These are phyloP conservation scores for Monosporozyma servazzii DNA, from an alignment of 805 yeast species.

Conservation along the genomic window DNA sequence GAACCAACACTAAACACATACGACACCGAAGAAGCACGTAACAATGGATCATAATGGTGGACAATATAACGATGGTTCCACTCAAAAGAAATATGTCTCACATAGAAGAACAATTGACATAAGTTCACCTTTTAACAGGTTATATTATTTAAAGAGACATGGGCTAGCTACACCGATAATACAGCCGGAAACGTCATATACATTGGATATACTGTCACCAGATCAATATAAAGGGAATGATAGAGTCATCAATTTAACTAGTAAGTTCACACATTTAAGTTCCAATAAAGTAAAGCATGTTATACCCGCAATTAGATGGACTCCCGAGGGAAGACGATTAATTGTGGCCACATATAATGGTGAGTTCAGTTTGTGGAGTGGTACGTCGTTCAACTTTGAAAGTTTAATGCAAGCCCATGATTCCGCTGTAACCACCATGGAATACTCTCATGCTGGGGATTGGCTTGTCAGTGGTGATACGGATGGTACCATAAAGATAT, in stretches of 20 bases:
- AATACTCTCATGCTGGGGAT: slow-evolving; percentile 82
- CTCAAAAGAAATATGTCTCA: slow-evolving; percentile 23
- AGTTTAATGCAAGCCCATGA: slow-evolving; percentile 99
- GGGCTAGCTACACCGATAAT: slow-evolving; percentile 22
- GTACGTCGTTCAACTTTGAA: slow-evolving; percentile 88
- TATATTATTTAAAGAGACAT: slow-evolving; percentile 22
- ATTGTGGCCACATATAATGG: slow-evolving; percentile 88
- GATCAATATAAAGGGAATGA: slow-evolving; percentile 14
- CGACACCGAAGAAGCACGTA: background rate
- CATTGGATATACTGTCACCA: slow-evolving; percentile 26
- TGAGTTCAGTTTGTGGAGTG: slow-evolving; percentile 95
- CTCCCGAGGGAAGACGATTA: slow-evolving; percentile 89
- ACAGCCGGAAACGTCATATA: slow-evolving; percentile 26
- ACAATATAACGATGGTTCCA: background rate
- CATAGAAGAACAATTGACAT: slow-evolving; percentile 29
- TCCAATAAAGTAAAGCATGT: slow-evolving; percentile 89
- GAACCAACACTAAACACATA: background rate
- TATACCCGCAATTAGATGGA: slow-evolving; percentile 85
- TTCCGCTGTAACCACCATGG: slow-evolving; percentile 67
- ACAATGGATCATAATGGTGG: background rate
- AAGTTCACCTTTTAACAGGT: slow-evolving; percentile 24
- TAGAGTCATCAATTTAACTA: slow-evolving; percentile 48
- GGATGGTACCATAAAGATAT: slow-evolving; percentile 81
- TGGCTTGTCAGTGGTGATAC: slow-evolving; percentile 95
- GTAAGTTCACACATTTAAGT: slow-evolving; percentile 83